These are phyloP conservation scores for Potentilla sterilis DNA, from an alignment of 306 rosid species.

Conservation along the genomic window DNA sequence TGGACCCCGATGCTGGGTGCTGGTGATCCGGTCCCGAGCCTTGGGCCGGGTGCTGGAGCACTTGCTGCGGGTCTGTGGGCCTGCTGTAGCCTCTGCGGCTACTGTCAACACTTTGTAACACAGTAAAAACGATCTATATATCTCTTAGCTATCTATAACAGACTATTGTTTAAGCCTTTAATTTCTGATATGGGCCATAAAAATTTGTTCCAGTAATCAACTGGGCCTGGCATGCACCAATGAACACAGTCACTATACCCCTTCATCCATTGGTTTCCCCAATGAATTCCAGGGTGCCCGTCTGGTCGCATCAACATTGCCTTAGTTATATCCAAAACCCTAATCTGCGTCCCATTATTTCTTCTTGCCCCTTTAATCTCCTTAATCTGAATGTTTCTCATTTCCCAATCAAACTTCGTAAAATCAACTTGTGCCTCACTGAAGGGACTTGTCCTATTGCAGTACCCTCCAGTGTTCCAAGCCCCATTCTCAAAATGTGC, in stretches of 20 bases:
- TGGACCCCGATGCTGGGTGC: no score
- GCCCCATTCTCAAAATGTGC: conserved; percentile 75
- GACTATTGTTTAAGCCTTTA: background rate
- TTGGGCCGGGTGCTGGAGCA: no score
- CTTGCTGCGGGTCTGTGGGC: no score
- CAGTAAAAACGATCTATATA: no score
- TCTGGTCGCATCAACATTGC: conserved; percentile 86
- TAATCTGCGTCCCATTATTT: conserved; percentile 41
- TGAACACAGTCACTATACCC: conserved; percentile 89
- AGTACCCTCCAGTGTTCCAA: conserved; percentile 82
- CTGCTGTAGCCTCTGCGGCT: no score
- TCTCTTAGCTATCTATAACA: no score
- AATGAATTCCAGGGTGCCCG: conserved; percentile 74
- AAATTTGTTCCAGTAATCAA: conserved; percentile 76
- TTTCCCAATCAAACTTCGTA: conserved; percentile 45
- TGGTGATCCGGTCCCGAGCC: no score
- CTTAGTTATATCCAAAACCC: conserved; percentile 57
- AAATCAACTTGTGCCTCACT: conserved; percentile 32
- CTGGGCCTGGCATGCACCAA: conserved; percentile 95
- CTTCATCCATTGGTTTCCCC: conserved; percentile 81
- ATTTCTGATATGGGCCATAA: conserved; percentile 41
- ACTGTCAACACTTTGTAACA: no score
- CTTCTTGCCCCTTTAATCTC: conserved; percentile 49
- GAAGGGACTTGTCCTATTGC: conserved; percentile 63
- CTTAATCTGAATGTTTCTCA: conserved; percentile 58